These are phyloP conservation scores for Irpex sp. DNA, from an alignment of 1,284 basidiomycete genomes.

Conservation along the genomic window DNA sequence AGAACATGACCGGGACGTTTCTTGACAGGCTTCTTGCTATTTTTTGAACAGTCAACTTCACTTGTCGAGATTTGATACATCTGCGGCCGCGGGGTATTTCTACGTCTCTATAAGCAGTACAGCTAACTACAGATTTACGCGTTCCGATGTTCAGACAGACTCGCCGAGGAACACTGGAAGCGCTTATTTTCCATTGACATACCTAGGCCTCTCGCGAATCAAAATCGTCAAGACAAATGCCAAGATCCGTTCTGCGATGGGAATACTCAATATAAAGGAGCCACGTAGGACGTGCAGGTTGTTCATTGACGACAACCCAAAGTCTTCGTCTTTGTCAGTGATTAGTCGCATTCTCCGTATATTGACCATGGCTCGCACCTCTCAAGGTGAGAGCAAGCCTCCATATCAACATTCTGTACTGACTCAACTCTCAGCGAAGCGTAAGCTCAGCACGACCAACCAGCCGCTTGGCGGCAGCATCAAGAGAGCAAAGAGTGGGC, in stretches of 20 bases:
- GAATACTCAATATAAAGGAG: neutral
- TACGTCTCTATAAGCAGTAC: too few relatives aligned
- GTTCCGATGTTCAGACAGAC: too few relatives aligned
- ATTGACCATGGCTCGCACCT: neutral
- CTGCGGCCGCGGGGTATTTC: too few relatives aligned
- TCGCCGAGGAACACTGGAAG: neutral
- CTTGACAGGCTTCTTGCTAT: too few relatives aligned
- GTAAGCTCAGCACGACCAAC: neutral
- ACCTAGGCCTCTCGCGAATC: neutral
- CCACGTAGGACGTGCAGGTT: neutral
- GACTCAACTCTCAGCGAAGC: neutral
- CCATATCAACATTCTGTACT: too few relatives aligned
- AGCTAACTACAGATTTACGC: too few relatives aligned
- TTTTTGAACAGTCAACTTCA: too few relatives aligned
- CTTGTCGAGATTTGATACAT: too few relatives aligned
- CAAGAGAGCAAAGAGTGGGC: neutral
- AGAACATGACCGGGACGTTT: too few relatives aligned
- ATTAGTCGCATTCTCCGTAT: neutral
- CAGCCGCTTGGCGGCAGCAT: neutral
- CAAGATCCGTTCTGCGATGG: neutral
- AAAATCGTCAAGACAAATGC: neutral
- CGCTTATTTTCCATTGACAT: neutral
- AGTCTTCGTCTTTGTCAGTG: neutral
- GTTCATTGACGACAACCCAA: neutral
- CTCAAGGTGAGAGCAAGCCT: neutral